phyloP scores from a whole-genome alignment of 1,284 basidiomycete species.

The Ganoderma meredithae region DNA sequence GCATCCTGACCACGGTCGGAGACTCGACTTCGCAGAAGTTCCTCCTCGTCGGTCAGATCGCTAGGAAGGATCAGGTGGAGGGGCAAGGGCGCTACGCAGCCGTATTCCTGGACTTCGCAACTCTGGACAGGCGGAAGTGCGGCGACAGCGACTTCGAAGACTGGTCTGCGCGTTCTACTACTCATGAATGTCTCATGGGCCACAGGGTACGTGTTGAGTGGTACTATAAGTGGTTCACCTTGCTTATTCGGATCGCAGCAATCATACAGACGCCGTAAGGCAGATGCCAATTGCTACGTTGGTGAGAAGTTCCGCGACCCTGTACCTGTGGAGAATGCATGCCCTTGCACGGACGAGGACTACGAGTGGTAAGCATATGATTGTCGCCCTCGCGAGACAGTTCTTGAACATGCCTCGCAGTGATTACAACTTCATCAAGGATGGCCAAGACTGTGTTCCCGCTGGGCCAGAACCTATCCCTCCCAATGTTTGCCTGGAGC shows the following conservation, averaged over 20 bases:
- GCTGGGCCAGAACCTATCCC: constrained; percentile 89
- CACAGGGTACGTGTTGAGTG: constrained; percentile 69
- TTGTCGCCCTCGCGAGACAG: background rate
- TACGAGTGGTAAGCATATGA: constrained; percentile 84
- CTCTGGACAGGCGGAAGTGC: constrained; percentile 77
- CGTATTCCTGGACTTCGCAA: constrained; percentile 87
- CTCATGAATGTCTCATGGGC: constrained; percentile 91
- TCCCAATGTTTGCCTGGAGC: constrained; percentile 73
- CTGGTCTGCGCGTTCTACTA: constrained; percentile 83
- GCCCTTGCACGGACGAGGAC: constrained; percentile 87
- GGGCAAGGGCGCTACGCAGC: constrained; percentile 72
- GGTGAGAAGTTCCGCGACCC: constrained; percentile 92
- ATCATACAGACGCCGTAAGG: constrained; percentile 91
- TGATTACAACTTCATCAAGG: constrained; percentile 88
- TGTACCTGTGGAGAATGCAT: constrained; percentile 82
- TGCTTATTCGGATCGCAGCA: constrained; percentile 58
- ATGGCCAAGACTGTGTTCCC: constrained; percentile 77
- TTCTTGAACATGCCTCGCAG: constrained; percentile 47
- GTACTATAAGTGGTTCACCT: background rate
- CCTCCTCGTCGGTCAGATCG: constrained; percentile 81
- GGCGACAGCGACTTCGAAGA: constrained; percentile 80
- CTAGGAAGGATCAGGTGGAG: constrained; percentile 65
- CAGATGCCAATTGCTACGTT: constrained; percentile 90
- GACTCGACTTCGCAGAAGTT: constrained; percentile 96
- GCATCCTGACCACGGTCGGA: constrained; percentile 83